These are phyloP conservation scores for Lenzites betulinus DNA, from an alignment of 768 basidiomycete species.

Conservation along the genomic window DNA sequence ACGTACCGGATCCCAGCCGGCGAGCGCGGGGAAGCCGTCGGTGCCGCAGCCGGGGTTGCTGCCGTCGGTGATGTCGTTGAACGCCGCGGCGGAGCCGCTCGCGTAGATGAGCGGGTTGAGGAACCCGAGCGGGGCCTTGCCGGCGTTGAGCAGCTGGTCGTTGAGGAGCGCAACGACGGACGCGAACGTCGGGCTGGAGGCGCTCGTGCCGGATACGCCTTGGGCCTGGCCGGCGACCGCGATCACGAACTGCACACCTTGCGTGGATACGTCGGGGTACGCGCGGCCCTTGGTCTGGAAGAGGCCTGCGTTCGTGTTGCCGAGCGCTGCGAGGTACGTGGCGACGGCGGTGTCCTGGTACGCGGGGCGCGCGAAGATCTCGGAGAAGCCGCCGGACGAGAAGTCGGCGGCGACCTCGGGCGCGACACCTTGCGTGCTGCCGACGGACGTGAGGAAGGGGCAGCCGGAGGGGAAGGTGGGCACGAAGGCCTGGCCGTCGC, in stretches of 20 bases:
- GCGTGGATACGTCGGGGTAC: constrained; percentile 51
- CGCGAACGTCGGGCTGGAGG: constrained; percentile 30
- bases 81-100: constrained; percentile 20
- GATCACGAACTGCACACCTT: constrained; percentile 42
- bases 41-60: constrained; percentile 32
- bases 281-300: constrained; percentile 42
- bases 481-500: constrained; percentile 30
- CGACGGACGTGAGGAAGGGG: constrained; percentile 38
- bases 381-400: constrained; percentile 41
- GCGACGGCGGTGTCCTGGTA: constrained; percentile 44
- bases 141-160: constrained; percentile 28
- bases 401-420: constrained; percentile 36
- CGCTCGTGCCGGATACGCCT: constrained; percentile 31
- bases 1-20: constrained; percentile 33
- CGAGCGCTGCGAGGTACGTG: constrained; percentile 38
- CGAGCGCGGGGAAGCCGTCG: constrained; percentile 27
- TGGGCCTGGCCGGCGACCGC: constrained; percentile 21
- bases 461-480: constrained; percentile 36
- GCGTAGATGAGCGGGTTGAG: constrained; percentile 33
- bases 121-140: constrained; percentile 31
- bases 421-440: constrained; percentile 33
- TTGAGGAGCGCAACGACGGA: constrained; percentile 33
- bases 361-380: constrained; percentile 34
- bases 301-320: constrained; percentile 31
- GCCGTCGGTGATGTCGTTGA: constrained; percentile 32